These are phyloP conservation scores for Linum usitatissimum DNA, from an alignment of 345 rosid species.

Conservation along the genomic window DNA sequence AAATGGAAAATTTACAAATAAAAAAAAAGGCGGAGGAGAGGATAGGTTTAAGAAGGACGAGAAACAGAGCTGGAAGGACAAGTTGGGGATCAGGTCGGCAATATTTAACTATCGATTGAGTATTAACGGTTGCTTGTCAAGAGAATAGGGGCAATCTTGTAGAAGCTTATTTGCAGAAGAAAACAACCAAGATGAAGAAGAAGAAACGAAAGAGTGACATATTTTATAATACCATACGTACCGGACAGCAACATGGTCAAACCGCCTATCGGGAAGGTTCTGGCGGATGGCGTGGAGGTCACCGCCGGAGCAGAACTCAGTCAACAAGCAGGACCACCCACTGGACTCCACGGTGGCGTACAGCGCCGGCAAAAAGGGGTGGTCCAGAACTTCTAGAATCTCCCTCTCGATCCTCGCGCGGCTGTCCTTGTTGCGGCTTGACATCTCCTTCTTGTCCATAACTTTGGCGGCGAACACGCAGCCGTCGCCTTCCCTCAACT, in stretches of 20 bases:
- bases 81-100: no score
- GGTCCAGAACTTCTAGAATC: conserved; percentile 58
- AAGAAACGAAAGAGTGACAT: background rate
- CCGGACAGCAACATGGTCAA: conserved; percentile 62
- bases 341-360: conserved; percentile 61
- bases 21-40: no score
- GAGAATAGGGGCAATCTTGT: no score
- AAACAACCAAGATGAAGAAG: no score
- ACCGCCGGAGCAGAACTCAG: conserved; percentile 83
- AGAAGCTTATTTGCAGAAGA: no score
- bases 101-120: no score
- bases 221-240: conserved; percentile 17
- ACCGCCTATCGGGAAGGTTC: conserved; percentile 50
- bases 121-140: no score
- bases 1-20: no score
- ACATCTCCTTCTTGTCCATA: conserved; percentile 65
- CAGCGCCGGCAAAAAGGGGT: conserved; percentile 73
- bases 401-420: conserved; percentile 67
- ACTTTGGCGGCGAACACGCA: conserved; percentile 74
- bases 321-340: conserved; percentile 60
- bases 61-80: no score
- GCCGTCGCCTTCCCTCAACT: conserved; percentile 39
- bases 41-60: no score
- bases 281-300: conserved; percentile 78
- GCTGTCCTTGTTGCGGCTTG: conserved; percentile 48